Evolutionary conservation across 768 basidiomycete genomes (phyloP).

Genomic region (Phaeotremella fagi): DNA sequence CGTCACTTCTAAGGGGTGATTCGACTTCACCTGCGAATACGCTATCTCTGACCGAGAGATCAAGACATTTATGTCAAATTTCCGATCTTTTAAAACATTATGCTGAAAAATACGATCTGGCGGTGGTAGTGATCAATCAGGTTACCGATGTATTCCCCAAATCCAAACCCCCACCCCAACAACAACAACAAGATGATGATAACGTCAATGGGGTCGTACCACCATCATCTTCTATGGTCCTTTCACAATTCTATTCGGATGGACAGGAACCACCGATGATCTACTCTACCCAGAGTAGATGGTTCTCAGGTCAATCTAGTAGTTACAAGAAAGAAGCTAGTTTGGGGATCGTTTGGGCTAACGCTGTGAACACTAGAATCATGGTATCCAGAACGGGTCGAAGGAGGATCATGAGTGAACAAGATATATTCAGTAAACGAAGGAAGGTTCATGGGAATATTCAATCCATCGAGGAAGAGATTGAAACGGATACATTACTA

Average conservation of each 20-base stretch:
- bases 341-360: conserved; percentile 88
- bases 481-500: not conserved
- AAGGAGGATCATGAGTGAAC: conserved; percentile 55
- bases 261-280: conserved; percentile 48
- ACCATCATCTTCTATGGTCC: not conserved
- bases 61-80: conserved; percentile 63
- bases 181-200: conserved; percentile 11
- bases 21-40: conserved; percentile 52
- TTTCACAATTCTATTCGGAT: conserved; percentile 15
- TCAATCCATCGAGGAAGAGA: conserved; percentile 25
- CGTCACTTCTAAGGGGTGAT: conserved; percentile 72
- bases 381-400: conserved; percentile 74
- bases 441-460: conserved; percentile 49
- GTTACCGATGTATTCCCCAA: conserved; percentile 70
- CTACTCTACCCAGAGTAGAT: conserved; percentile 68
- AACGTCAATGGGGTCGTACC: too few species aligned
- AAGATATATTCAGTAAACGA: conserved; percentile 29
- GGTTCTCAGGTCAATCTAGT: conserved; percentile 67
- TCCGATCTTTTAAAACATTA: conserved; percentile 67
- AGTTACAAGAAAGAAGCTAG: conserved; percentile 70
- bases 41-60: conserved; percentile 60
- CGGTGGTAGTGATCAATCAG: conserved; percentile 82
- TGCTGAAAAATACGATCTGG: conserved; percentile 61
- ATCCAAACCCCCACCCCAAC: not conserved
- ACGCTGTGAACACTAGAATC: conserved; percentile 78